Percentiles rank a stretch among this genome's conserved stretches.
Conservation (phyloP, 2,329 filamentous ascomycete genomes). For the Hymenoscyphus fraxineus region DNA sequence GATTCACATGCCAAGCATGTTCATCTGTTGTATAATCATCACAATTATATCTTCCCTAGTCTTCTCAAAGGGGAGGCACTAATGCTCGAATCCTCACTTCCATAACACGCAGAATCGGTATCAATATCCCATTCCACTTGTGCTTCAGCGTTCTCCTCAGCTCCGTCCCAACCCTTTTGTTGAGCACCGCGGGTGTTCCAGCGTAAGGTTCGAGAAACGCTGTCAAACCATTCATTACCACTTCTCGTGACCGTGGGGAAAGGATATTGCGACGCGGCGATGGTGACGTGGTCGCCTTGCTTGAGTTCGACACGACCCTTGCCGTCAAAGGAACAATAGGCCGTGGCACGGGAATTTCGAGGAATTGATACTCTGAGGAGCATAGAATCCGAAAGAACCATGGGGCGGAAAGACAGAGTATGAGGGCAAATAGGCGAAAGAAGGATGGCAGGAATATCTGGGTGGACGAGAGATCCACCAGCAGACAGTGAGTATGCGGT, state of each 20-base stretch:
- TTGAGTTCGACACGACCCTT: constrained; percentile 92
- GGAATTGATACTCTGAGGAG: constrained; percentile 86
- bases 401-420: constrained; percentile 92
- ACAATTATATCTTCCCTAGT: not conserved
- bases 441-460: constrained; percentile 93
- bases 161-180: constrained; percentile 76
- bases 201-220: constrained; percentile 81
- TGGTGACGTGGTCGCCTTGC: constrained; percentile 92
- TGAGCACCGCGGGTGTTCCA: constrained; percentile 94
- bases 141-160: constrained; percentile 40
- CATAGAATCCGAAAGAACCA: constrained; percentile 95
- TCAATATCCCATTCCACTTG: constrained; percentile 88
- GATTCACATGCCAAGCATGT: constrained; percentile 58
- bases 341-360: constrained; percentile 78
- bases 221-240: constrained; percentile 93
- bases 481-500: constrained; percentile 96
- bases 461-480: constrained; percentile 91
- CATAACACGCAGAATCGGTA: constrained; percentile 70
- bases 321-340: constrained; percentile 96
- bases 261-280: constrained; percentile 92
- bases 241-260: constrained; percentile 94
- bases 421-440: constrained; percentile 97
- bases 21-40: constrained; percentile 53
- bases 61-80: constrained; percentile 64
- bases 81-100: constrained; percentile 68